Percentiles rank a stretch among this genome's conserved stretches.
phyloP scores from a whole-genome alignment of 108 stramenopile species.

The Fragilariopsis cylindrus region DNA sequence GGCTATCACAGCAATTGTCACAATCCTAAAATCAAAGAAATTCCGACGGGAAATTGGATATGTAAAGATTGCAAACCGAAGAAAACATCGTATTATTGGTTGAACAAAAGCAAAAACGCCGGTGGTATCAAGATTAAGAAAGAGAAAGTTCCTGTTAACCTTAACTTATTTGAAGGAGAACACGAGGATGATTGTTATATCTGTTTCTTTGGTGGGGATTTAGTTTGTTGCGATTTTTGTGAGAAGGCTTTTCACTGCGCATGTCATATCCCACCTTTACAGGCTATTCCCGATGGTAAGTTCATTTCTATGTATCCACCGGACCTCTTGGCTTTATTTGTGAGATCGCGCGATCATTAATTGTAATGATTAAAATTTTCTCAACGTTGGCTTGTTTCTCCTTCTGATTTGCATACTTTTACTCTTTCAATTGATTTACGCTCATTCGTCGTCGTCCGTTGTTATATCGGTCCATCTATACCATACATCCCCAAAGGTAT shows the following conservation, averaged over 20 bases:
- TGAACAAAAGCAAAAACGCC: background rate
- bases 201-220: conserved; percentile 3
- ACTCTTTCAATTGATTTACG: too few species aligned
- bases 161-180: background rate
- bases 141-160: background rate
- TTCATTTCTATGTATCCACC: too few species aligned
- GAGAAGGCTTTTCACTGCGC: background rate
- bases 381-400: too few species aligned
- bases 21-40: conserved; percentile 7
- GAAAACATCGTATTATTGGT: background rate
- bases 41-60: background rate
- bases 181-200: conserved; percentile 9
- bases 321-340: too few species aligned
- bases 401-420: too few species aligned
- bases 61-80: background rate
- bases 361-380: too few species aligned
- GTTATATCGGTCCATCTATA: background rate
- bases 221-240: conserved; percentile 11
- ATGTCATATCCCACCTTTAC: conserved; percentile 5
- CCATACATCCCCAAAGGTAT: background rate
- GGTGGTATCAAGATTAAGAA: background rate
- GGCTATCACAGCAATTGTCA: conserved; percentile 2
- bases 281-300: background rate
- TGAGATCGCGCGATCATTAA: too few species aligned
- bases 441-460: too few species aligned